These are phyloP conservation scores for Eleusine indica DNA, from an alignment of 176 grass and related monocot species.

Conservation along the genomic window DNA sequence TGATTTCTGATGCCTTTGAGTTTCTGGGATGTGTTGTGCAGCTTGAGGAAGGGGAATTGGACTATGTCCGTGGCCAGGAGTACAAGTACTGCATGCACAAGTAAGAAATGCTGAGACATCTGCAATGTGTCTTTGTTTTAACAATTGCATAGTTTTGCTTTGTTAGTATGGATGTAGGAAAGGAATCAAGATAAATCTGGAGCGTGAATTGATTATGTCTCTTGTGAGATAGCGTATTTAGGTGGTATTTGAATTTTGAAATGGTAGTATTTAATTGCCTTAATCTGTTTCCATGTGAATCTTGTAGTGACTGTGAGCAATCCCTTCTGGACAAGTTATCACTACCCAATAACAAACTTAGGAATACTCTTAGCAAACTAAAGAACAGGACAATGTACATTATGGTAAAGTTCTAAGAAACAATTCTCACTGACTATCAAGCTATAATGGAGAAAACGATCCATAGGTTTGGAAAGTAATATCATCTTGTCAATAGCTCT, in stretches of 20 bases:
- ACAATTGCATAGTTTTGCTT: background rate
- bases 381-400: no score
- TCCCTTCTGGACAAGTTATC: no score
- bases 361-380: no score
- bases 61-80: slow-evolving; percentile 81
- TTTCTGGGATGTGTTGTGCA: slow-evolving; percentile 19
- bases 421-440: no score
- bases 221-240: background rate
- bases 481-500: no score
- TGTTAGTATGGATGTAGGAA: background rate
- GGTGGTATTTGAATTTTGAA: background rate
- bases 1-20: slow-evolving; percentile 14
- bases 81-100: slow-evolving; percentile 98
- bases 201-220: background rate
- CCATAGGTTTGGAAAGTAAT: no score
- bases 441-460: no score
- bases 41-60: slow-evolving; percentile 97
- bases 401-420: no score
- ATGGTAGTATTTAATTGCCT: background rate
- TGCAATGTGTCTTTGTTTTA: background rate
- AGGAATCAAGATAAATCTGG: background rate
- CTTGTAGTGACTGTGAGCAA: background rate
- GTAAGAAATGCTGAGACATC: slow-evolving; percentile 45
- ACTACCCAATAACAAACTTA: no score
- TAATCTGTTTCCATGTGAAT: background rate